phyloP scores from a whole-genome alignment of 495 filamentous ascomycete genomes.

The Penicillium nucicola region DNA sequence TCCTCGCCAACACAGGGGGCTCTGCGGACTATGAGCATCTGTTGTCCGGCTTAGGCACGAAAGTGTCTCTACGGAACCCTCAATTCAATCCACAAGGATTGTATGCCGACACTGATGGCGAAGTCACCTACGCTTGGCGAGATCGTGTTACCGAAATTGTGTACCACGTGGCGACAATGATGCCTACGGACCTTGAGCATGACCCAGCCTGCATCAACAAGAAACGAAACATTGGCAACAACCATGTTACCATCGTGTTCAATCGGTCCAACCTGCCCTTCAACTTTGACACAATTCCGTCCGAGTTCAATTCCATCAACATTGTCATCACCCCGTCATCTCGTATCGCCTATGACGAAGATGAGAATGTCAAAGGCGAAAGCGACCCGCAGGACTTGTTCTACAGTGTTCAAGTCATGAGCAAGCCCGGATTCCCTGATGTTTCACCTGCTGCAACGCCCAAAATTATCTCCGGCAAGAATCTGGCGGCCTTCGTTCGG shows the following conservation, averaged over 20 bases:
- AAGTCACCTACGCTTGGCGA: conserved; percentile 86
- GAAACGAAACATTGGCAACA: conserved; percentile 95
- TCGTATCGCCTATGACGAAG: conserved; percentile 37
- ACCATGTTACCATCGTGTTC: conserved; percentile 97
- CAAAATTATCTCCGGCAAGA: conserved; percentile 78
- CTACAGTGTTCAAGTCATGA: conserved; percentile 82
- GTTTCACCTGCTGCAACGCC: conserved; percentile 84
- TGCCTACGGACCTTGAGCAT: conserved; percentile 79
- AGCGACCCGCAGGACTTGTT: conserved; percentile 51
- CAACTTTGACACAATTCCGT: conserved; percentile 86
- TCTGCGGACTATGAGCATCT: conserved; percentile 84
- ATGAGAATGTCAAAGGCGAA: conserved; percentile 16
- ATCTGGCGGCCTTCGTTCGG: conserved; percentile 81
- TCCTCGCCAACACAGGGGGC: conserved; percentile 79
- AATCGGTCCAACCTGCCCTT: conserved; percentile 90
- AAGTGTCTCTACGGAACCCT: conserved; percentile 74
- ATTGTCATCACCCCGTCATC: conserved; percentile 92
- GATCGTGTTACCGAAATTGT: conserved; percentile 93
- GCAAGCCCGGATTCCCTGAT: conserved; percentile 79
- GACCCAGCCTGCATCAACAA: conserved; percentile 78
- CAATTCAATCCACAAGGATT: conserved; percentile 92
- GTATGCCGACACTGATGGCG: conserved; percentile 79
- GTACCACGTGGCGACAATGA: conserved; percentile 93
- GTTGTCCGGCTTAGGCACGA: conserved; percentile 71
- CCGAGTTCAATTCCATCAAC: conserved; percentile 91